Evolutionary conservation across 2,329 filamentous ascomycete species (phyloP).

Genomic region (Myriosclerotinia duriaeana): DNA sequence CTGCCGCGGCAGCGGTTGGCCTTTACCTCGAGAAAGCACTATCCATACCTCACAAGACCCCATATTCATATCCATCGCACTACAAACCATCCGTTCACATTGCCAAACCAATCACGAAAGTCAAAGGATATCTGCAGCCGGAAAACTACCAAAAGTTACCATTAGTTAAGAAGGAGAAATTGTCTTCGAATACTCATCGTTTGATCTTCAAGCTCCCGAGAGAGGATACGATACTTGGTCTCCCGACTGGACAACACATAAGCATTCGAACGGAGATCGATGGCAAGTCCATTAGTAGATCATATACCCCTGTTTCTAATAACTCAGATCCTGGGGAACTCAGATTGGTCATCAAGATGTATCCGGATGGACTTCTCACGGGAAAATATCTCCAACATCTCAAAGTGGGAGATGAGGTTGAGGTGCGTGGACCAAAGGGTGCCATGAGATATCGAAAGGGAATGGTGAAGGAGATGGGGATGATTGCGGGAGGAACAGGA

Average conservation of each 20-base stretch:
- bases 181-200: conserved; percentile 29
- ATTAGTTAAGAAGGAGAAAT: conserved; percentile 27
- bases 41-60: conserved; percentile 11
- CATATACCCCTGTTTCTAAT: conserved; percentile 50
- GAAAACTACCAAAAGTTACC: conserved; percentile 31
- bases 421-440: conserved; percentile 57
- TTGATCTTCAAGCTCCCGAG: conserved; percentile 41
- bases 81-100: conserved; percentile 23
- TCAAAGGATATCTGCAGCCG: conserved; percentile 25
- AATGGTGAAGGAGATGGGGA: conserved; percentile 49
- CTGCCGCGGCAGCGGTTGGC: conserved; percentile 9
- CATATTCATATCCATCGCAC: conserved; percentile 26
- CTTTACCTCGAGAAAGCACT: conserved; percentile 25
- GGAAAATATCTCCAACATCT: conserved; percentile 50
- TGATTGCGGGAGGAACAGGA: conserved; percentile 55
- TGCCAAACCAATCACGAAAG: conserved; percentile 25
- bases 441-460: conserved; percentile 52
- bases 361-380: conserved; percentile 53
- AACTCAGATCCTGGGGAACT: conserved; percentile 50
- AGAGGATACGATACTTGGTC: conserved; percentile 40
- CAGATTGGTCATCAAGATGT: conserved; percentile 53
- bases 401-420: conserved; percentile 49
- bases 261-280: conserved; percentile 42
- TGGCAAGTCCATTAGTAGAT: conserved; percentile 41
- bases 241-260: conserved; percentile 47